A percentile compares a stretch with the other conserved stretches of the same genome.
Conservation (phyloP, 345 rosid species). For the Erysimum cheiranthoides region DNA sequence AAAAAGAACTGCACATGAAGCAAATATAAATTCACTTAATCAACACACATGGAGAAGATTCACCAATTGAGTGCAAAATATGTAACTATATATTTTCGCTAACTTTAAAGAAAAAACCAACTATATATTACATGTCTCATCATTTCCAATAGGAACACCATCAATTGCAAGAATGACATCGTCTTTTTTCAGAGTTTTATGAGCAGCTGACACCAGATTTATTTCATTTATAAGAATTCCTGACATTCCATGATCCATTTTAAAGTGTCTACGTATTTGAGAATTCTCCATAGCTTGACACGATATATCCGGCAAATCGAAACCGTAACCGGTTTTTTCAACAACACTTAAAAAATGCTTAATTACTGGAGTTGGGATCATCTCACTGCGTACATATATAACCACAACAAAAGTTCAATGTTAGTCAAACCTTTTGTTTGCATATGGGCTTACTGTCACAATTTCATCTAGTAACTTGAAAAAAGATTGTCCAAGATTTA, state of each 20-base stretch:
- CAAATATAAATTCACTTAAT: background rate
- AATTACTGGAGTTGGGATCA: slow-evolving; percentile 75
- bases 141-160: background rate
- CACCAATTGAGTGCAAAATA: background rate
- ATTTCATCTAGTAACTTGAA: background rate
- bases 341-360: slow-evolving; percentile 65
- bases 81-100: background rate
- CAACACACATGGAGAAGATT: background rate
- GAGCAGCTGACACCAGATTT: slow-evolving; percentile 64
- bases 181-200: slow-evolving; percentile 15
- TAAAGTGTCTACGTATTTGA: slow-evolving; percentile 62
- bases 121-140: background rate
- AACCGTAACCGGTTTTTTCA: slow-evolving; percentile 65
- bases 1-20: slow-evolving; percentile 63
- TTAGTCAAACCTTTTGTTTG: no score
- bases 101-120: background rate
- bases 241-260: slow-evolving; percentile 62
- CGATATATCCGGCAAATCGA: slow-evolving; percentile 68
- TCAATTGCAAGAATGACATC: background rate
- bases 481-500: no score
- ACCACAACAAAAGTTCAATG: background rate
- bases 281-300: slow-evolving; percentile 71
- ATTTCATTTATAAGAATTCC: slow-evolving; percentile 73
- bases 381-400: slow-evolving; percentile 56
- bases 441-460: no score